A percentile compares a stretch with the other conserved stretches of the same genome.
These are phyloP conservation scores for Metschnikowia similis DNA, from an alignment of 805 yeast species.

Conservation along the genomic window DNA sequence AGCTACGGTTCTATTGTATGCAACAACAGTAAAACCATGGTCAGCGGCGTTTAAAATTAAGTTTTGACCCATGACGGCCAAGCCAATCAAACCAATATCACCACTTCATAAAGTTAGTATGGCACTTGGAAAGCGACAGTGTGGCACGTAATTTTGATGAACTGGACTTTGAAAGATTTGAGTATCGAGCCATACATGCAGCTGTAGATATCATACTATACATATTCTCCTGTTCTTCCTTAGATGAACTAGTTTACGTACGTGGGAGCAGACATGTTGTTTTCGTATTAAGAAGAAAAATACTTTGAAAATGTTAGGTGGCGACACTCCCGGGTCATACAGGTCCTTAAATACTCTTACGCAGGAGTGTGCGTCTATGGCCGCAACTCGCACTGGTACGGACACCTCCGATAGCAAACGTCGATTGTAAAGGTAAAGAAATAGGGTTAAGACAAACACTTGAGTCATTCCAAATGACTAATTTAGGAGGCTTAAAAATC, in stretches of 20 bases:
- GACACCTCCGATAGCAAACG: constrained; percentile 3
- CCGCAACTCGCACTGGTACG: constrained; percentile 4
- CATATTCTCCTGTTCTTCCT: too few relatives aligned
- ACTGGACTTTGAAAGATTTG: too few relatives aligned
- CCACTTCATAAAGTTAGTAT: constrained; percentile 47
- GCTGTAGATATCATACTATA: neutral
- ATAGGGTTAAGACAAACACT: neutral
- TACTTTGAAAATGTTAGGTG: constrained; percentile 5
- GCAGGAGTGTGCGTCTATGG: constrained; percentile 11
- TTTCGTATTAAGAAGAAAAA: constrained; percentile 1
- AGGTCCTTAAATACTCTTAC: constrained; percentile 13
- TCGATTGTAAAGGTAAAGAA: neutral
- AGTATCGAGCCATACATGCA: neutral
- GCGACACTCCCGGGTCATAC: constrained; percentile 10
- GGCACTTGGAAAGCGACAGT: too few relatives aligned
- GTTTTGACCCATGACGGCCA: constrained; percentile 99
- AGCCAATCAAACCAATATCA: constrained; percentile 97
- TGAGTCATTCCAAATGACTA: neutral
- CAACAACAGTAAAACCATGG: constrained; percentile 97
- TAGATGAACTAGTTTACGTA: constrained; percentile 21
- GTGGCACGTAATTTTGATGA: too few relatives aligned
- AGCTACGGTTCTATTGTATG: constrained; percentile 95
- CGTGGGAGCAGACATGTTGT: constrained; percentile 41
- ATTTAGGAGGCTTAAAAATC: neutral
- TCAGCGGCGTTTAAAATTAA: constrained; percentile 96